These are phyloP conservation scores for Xylaria acuta DNA, from an alignment of 495 filamentous ascomycete species.

Conservation along the genomic window DNA sequence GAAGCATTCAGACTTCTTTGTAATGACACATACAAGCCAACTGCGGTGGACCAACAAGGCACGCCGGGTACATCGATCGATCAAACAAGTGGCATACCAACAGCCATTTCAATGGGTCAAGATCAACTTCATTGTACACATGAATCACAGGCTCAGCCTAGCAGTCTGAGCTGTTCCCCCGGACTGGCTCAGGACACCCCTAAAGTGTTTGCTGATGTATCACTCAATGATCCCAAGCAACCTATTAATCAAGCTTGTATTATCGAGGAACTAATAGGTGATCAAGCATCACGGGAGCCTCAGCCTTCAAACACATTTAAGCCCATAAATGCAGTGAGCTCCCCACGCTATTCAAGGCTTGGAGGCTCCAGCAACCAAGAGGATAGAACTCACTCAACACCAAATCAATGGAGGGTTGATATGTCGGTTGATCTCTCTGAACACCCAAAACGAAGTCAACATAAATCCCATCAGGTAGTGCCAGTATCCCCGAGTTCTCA, in stretches of 20 bases:
- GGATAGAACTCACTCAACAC: constrained; percentile 18
- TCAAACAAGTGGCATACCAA: neutral
- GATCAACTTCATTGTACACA: neutral
- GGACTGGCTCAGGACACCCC: neutral
- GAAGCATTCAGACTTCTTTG: constrained; percentile 63
- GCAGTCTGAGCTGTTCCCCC: neutral
- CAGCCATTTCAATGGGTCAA: neutral
- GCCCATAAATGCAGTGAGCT: constrained; percentile 20
- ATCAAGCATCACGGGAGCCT: neutral
- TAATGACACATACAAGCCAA: constrained; percentile 51
- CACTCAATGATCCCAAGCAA: neutral
- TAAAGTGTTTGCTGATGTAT: neutral
- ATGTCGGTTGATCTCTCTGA: constrained; percentile 46
- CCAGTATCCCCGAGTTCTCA: constrained; percentile 7
- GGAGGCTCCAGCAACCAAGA: neutral
- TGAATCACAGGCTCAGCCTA: neutral
- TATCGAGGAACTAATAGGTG: neutral
- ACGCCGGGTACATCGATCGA: neutral
- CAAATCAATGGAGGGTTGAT: constrained; percentile 42
- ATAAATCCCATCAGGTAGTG: constrained; percentile 27
- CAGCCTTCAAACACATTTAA: constrained; percentile 11
- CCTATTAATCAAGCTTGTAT: neutral
- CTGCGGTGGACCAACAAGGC: neutral
- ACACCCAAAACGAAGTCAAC: constrained; percentile 30
- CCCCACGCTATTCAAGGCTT: neutral